These are phyloP conservation scores for Alternaria sp. DNA, from an alignment of 2,329 filamentous ascomycete species.

Conservation along the genomic window DNA sequence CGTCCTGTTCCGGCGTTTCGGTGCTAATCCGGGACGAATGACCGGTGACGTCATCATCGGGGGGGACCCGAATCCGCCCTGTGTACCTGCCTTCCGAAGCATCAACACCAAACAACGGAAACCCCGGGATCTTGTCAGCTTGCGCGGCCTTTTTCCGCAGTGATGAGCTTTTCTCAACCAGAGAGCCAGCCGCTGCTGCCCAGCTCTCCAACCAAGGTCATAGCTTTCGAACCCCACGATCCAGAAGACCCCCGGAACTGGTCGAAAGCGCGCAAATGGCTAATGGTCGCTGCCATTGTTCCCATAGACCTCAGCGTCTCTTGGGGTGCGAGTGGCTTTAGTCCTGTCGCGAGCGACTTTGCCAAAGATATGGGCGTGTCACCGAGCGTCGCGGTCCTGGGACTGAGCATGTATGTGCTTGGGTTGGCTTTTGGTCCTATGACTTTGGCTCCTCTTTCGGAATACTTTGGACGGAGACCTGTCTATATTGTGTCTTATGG, in stretches of 20 bases:
- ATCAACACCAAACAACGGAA: background rate
- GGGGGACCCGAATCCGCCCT: background rate
- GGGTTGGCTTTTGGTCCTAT: constrained; percentile 53
- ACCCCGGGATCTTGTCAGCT: background rate
- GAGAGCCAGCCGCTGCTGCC: constrained; percentile 19
- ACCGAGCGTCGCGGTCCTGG: constrained; percentile 52
- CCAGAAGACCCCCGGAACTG: constrained; percentile 46
- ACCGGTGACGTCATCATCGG: background rate
- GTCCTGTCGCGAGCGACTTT: constrained; percentile 52
- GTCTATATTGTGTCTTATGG: constrained; percentile 54
- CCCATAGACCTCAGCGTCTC: constrained; percentile 46
- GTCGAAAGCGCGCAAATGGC: constrained; percentile 41
- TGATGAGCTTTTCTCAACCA: background rate
- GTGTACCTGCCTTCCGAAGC: background rate
- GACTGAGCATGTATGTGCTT: constrained; percentile 56
- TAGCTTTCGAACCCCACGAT: constrained; percentile 26
- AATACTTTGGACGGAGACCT: constrained; percentile 53
- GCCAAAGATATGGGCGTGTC: constrained; percentile 51
- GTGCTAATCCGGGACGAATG: background rate
- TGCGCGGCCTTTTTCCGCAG: background rate
- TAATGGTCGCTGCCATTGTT: constrained; percentile 44
- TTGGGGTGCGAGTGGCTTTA: constrained; percentile 58
- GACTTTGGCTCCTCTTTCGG: constrained; percentile 43
- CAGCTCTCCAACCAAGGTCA: constrained; percentile 9
- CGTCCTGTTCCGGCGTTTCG: background rate